Conservation (phyloP, 1,139 yeast species). For the Komagataea norvegica region DNA sequence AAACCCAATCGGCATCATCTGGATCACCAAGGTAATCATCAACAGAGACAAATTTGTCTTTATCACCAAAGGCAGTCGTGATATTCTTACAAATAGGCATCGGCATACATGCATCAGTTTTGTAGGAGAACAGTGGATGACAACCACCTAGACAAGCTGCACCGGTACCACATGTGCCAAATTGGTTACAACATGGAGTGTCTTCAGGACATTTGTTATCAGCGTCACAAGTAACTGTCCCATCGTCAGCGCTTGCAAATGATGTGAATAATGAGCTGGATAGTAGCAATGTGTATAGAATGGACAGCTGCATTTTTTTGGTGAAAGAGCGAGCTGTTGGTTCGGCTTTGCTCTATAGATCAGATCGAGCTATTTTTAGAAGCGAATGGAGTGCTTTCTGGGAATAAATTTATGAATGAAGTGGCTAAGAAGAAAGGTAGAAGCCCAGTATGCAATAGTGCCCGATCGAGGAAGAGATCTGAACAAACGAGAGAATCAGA, state of each 20-base stretch:
- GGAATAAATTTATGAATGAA: too few species aligned
- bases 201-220: conserved; percentile 55
- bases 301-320: conserved; percentile 3
- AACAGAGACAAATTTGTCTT: conserved; percentile 27
- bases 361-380: too few species aligned
- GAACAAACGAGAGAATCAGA: too few species aligned
- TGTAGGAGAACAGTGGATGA: conserved; percentile 47
- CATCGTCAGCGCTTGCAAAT: conserved; percentile 14
- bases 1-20: conserved; percentile 64
- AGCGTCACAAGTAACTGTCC: conserved; percentile 26
- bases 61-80: conserved; percentile 37
- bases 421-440: too few species aligned
- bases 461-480: too few species aligned
- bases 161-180: conserved; percentile 84
- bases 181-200: conserved; percentile 78
- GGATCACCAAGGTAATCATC: conserved; percentile 66
- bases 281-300: conserved; percentile 1
- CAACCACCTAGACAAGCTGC: conserved; percentile 75
- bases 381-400: too few species aligned
- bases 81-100: conserved; percentile 44
- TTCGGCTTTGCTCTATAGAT: too few species aligned
- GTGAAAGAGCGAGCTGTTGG: too few species aligned
- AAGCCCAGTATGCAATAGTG: too few species aligned
- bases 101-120: conserved; percentile 54
- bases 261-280: conserved; percentile 1